Evolutionary conservation across 345 rosid genomes (phyloP).

Genomic region (Clausena lansium): DNA sequence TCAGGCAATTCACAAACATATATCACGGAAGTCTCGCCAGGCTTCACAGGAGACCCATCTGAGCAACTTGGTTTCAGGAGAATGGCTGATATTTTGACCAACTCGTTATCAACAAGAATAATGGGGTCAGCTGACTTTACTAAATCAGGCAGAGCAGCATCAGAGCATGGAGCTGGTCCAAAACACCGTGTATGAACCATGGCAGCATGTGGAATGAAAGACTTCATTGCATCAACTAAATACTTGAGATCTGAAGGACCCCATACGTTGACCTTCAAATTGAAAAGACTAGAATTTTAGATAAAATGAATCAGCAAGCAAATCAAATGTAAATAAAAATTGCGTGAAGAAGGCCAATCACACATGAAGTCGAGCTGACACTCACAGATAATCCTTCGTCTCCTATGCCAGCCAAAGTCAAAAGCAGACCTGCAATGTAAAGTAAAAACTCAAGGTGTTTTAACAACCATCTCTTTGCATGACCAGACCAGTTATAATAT

Average conservation of each 20-base stretch:
- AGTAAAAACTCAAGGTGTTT: slow-evolving; percentile 1
- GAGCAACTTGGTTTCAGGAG: slow-evolving; percentile 44
- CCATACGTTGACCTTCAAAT: slow-evolving; percentile 82
- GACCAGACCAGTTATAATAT: slow-evolving; percentile 3
- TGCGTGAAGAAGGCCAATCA: slow-evolving; percentile 6
- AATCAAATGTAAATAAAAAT: not conserved
- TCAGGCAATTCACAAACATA: slow-evolving; percentile 88
- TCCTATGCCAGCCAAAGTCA: slow-evolving; percentile 91
- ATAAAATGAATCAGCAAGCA: not conserved
- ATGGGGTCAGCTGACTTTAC: slow-evolving; percentile 42
- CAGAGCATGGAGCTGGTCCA: slow-evolving; percentile 49
- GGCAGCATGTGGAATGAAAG: slow-evolving; percentile 90
- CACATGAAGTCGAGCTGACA: slow-evolving; percentile 17
- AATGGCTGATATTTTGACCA: slow-evolving; percentile 84
- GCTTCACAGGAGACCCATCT: slow-evolving; percentile 38
- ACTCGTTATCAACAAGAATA: slow-evolving; percentile 69
- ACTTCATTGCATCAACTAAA: slow-evolving; percentile 89
- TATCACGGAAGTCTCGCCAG: slow-evolving; percentile 81
- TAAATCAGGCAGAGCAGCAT: slow-evolving; percentile 36
- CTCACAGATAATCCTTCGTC: slow-evolving; percentile 94
- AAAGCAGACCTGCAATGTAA: slow-evolving; percentile 58
- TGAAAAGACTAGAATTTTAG: slow-evolving; percentile 11
- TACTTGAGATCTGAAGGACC: slow-evolving; percentile 94
- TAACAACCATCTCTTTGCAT: not conserved
- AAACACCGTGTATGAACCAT: slow-evolving; percentile 90